Conservation (phyloP, 2,329 filamentous ascomycete species). For the Zymoseptoria brevis region DNA sequence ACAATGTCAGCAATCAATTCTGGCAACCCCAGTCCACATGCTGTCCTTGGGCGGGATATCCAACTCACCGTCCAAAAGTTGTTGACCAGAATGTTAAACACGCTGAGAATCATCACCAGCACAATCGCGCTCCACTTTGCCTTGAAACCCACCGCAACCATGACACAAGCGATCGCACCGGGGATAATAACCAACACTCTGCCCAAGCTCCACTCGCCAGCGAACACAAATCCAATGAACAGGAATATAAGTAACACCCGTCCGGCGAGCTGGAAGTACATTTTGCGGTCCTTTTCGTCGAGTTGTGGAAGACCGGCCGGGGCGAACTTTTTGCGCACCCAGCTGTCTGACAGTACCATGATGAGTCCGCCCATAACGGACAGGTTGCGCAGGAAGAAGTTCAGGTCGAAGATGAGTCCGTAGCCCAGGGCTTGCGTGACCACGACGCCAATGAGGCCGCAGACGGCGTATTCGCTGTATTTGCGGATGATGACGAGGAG, state of each 20-base stretch:
- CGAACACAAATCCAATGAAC: slow-evolving; percentile 93
- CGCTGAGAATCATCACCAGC: slow-evolving; percentile 84
- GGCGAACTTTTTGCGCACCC: slow-evolving; percentile 95
- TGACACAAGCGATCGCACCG: slow-evolving; percentile 85
- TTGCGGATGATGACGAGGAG: slow-evolving; percentile 82
- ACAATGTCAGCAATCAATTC: neutral
- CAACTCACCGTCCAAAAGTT: slow-evolving; percentile 96
- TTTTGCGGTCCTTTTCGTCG: slow-evolving; percentile 99
- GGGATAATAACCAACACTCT: slow-evolving; percentile 75
- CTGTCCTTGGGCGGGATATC: neutral
- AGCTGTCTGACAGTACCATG: slow-evolving; percentile 97
- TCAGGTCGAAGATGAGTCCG: slow-evolving; percentile 95
- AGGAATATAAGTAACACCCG: slow-evolving; percentile 95
- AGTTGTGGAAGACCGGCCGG: slow-evolving; percentile 89
- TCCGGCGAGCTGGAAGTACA: slow-evolving; percentile 98
- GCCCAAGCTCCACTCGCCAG: slow-evolving; percentile 85
- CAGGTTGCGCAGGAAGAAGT: slow-evolving; percentile 98
- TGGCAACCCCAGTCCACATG: no score
- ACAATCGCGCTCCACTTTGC: slow-evolving; percentile 97
- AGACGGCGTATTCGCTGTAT: slow-evolving; percentile 87
- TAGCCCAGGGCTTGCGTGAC: slow-evolving; percentile 92
- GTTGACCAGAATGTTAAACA: slow-evolving; percentile 97
- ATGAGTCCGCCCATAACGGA: slow-evolving; percentile 94
- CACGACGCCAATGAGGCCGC: slow-evolving; percentile 82
- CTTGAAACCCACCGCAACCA: slow-evolving; percentile 99